Evolutionary conservation across 805 yeast genomes (phyloP), one percentile per base, ranked within the genome.

Genomic region (Monosporozyma servazzii): DNA sequence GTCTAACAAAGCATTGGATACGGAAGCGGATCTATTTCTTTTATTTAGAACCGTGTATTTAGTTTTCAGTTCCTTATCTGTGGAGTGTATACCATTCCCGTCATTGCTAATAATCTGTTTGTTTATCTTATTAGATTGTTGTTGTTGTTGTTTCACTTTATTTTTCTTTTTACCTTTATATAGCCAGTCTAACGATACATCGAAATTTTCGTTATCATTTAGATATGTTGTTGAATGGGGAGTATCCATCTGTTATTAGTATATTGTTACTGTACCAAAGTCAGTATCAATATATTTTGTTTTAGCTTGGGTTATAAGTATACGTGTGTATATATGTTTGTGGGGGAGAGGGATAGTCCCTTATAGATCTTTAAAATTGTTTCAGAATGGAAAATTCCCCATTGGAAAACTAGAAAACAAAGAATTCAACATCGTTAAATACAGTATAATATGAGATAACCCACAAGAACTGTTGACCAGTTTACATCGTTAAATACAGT

Each of bases 101-200:
- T 29, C 23, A 21, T 10, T 27, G 9, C 20, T 10, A 17, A 30
- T 17, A 4, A 25, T 29, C 15, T 36, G 15, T 29, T 37, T 41
- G 7, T 33, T 36, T 45, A 27, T 6, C 36, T 21, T 36, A 21
- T 5, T 44, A 18, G 40, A 39, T 10, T 30, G 36, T 10, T 46
- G 52, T 10, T n/a, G n/a, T 21, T n/a, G 17, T 40, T 39, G 44
- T 18, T 20, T 27, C 18, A 36, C 27, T 39, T 42, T 54, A 18
- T 37, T 21, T 48, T 44, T 54, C 41, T 82, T 81, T 62, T 82
- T 82, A n/a, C 90, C 90, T 59, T 88, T 73, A 62, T 86, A 86
- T 27, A 86, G 71, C 95, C 95, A 86, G 61, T 86, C 95, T 11
- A 86, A 89, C 58, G 86, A 91, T 44, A 86, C 40, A 33, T 48